Evolutionary conservation across 371 early-diverging fungal genomes (phyloP).

Genomic region (Furculomyces boomerangus): DNA sequence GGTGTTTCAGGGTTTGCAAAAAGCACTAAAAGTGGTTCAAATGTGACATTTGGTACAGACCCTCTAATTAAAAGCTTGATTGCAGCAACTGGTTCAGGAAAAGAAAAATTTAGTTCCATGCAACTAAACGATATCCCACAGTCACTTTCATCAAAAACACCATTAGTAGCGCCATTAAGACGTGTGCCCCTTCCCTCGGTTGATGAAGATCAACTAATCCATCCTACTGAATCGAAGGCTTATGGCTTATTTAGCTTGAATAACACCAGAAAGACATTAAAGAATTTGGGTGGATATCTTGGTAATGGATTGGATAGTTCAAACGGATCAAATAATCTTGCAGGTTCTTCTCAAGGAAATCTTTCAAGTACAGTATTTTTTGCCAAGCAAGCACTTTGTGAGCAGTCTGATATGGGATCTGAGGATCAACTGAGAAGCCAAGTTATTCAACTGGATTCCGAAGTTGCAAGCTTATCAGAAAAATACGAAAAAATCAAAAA

Average conservation of each 20-base stretch:
- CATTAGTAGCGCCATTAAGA: neutral
- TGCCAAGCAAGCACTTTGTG: neutral
- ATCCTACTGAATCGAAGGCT: neutral
- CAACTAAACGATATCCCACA: too few relatives aligned
- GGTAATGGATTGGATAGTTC: neutral
- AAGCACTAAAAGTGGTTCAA: neutral
- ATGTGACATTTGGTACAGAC: too few relatives aligned
- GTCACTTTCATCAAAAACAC: neutral
- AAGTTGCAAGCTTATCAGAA: constrained; percentile 5
- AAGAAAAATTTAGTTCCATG: neutral
- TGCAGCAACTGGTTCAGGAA: neutral
- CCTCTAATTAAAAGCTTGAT: too few relatives aligned
- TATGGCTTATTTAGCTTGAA: neutral
- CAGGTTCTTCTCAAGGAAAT: too few relatives aligned
- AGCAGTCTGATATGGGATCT: neutral
- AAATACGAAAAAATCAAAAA: constrained; percentile 17
- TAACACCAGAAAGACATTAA: neutral
- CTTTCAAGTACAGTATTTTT: neutral
- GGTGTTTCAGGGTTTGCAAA: constrained; percentile 2
- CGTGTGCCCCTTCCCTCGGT: neutral
- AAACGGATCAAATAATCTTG: too few relatives aligned
- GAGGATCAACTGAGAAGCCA: neutral
- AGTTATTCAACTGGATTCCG: neutral
- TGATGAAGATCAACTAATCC: neutral
- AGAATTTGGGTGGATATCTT: neutral